Evolutionary conservation across 140 eudicot genomes (phyloP), one percentile per base, ranked within the genome.

Genomic region (Stevia rebaudiana): DNA sequence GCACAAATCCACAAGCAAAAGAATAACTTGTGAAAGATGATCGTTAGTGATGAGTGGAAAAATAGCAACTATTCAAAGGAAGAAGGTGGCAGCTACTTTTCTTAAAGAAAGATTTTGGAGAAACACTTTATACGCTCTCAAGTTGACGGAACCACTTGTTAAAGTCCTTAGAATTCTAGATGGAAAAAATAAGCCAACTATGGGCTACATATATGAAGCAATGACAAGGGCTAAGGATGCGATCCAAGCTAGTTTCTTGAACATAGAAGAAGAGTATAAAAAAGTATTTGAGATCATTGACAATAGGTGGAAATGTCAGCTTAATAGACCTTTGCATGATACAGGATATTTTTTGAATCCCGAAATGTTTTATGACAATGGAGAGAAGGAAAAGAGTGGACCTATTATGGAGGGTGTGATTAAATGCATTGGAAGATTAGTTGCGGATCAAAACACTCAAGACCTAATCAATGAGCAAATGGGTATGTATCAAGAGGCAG

Each of bases 311-410:
- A 8, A 16, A 12, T 25, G 8, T 36, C 55, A 40, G 30, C 36
- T 42, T 12, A 40, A 62, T 62, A 43, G 19, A 13, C 52, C 67
- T 36, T 61, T 41, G 15, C 65, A 59, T 59, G 65, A 24, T 1
- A 17, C 31, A 3, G 16, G 65, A 8, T 43, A 16, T 28, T 55
- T 55, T 11, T 5, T 40, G 0, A 62, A 41, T 16, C 54, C 37
- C 0, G 50, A 63, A n/a, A 11, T 63, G 8, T 41, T 10, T 22
- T 42, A 63, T 16, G 22, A 24, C 8, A 24, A 63, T 17, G 19
- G 3, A 30, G 6, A 30, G 17, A 63, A 22, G 4, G 69, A 31
- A 11, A 40, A 3, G 8, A 22, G 36, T 62, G 36, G 11, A 42
- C 54, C 43, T 6, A 50, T 62, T 62, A 22, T 42, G 17, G 12